A percentile compares a stretch with the other conserved stretches of the same genome.
phyloP scores from a whole-genome alignment of 2,329 filamentous ascomycete genomes.

The Epichloe typhina region DNA sequence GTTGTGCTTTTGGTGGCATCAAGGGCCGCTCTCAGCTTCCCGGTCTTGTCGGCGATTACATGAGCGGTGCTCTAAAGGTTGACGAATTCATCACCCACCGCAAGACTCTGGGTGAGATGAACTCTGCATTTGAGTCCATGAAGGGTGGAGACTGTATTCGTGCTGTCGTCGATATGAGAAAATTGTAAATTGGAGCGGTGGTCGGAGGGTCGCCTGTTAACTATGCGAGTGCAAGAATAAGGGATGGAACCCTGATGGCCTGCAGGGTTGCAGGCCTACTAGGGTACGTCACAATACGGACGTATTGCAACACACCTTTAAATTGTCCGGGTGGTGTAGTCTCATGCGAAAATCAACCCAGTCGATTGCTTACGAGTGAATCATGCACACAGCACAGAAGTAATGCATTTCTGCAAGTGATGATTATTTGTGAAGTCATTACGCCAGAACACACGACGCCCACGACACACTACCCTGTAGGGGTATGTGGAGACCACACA shows the following conservation, averaged over 20 bases:
- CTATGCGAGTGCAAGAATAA: background rate
- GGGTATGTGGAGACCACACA: too few species aligned
- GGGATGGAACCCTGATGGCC: background rate
- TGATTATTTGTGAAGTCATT: too few species aligned
- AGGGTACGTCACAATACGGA: background rate
- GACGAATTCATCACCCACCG: conserved; percentile 99
- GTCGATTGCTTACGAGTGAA: background rate
- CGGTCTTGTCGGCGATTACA: conserved; percentile 77
- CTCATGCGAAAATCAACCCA: too few species aligned
- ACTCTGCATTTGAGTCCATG: conserved; percentile 85
- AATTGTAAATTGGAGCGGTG: conserved; percentile 12
- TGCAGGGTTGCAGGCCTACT: background rate
- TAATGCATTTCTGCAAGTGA: too few species aligned
- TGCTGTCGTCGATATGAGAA: conserved; percentile 64
- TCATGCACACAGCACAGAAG: too few species aligned
- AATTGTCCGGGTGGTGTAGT: background rate
- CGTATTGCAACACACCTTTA: background rate
- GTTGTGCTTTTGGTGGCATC: conserved; percentile 94
- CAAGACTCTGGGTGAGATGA: conserved; percentile 70
- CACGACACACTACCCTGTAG: background rate
- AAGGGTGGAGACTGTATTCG: conserved; percentile 94
- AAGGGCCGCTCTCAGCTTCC: conserved; percentile 92
- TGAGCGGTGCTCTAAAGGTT: conserved; percentile 83
- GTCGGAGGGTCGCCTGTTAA: background rate
- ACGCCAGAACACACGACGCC: background rate